Conservation (phyloP, 495 filamentous ascomycete species). For the Tuber brumale region DNA sequence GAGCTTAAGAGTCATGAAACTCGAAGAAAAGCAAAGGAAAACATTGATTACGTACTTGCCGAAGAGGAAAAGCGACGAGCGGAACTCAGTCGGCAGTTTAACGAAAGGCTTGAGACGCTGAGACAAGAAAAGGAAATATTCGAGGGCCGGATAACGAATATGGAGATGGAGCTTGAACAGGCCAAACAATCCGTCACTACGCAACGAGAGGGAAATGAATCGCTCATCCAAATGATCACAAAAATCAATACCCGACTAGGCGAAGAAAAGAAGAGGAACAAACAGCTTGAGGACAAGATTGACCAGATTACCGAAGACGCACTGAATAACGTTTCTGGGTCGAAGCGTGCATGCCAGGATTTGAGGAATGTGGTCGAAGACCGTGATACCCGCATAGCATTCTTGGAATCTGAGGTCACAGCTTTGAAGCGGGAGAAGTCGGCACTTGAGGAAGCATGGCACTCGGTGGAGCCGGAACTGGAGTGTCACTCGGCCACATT, state of each 20-base stretch:
- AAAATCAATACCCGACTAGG: constrained; percentile 36
- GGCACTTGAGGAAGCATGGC: constrained; percentile 31
- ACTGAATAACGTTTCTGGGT: constrained; percentile 29
- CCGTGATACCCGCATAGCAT: constrained; percentile 20
- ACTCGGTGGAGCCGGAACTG: constrained; percentile 17
- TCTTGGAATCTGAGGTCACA: constrained; percentile 26
- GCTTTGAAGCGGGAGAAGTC: constrained; percentile 26
- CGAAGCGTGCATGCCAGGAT: constrained; percentile 33
- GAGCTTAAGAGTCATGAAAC: constrained; percentile 20
- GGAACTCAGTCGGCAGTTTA: constrained; percentile 31
- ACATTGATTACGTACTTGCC: constrained; percentile 17
- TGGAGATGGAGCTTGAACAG: constrained; percentile 24
- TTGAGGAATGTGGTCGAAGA: constrained; percentile 33
- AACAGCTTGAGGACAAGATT: constrained; percentile 30
- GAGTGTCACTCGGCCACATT: constrained; percentile 14
- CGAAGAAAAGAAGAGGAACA: constrained; percentile 39
- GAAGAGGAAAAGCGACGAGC: constrained; percentile 34
- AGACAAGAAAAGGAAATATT: constrained; percentile 22
- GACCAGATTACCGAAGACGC: constrained; percentile 35
- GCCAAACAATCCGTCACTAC: constrained; percentile 12
- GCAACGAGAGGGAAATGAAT: constrained; percentile 33
- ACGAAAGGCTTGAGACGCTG: constrained; percentile 27
- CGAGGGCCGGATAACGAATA: constrained; percentile 21
- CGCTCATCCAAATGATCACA: constrained; percentile 35
- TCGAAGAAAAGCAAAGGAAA: constrained; percentile 26